Conservation (phyloP, 2,329 filamentous ascomycete species). For the Clathrospora elynae region DNA sequence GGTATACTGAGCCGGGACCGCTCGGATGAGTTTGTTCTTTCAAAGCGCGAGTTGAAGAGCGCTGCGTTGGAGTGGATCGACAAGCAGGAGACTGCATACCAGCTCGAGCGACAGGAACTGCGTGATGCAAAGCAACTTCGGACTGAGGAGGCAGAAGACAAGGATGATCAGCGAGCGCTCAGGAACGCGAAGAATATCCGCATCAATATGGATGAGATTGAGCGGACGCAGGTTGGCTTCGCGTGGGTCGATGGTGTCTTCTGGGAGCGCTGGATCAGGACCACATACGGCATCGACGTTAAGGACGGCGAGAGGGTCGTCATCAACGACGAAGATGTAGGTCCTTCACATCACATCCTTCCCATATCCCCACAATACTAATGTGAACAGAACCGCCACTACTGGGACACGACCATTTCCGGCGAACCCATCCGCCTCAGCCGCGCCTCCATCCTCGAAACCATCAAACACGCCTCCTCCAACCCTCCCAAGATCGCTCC, state of each 20-base stretch:
- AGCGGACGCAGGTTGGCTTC: conserved; percentile 88
- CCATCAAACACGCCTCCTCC: conserved; percentile 71
- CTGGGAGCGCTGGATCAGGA: conserved; percentile 95
- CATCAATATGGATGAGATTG: conserved; percentile 86
- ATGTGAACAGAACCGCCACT: conserved; percentile 74
- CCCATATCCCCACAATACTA: conserved; percentile 6
- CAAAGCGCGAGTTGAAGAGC: conserved; percentile 89
- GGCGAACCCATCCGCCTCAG: conserved; percentile 89
- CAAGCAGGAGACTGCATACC: conserved; percentile 88
- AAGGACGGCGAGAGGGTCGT: conserved; percentile 86
- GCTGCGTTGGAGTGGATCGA: conserved; percentile 98
- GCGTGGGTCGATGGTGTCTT: conserved; percentile 97
- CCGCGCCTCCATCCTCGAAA: conserved; percentile 89
- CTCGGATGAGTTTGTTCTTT: conserved; percentile 75
- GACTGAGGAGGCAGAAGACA: conserved; percentile 94
- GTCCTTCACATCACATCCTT: conserved; percentile 45
- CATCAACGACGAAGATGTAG: conserved; percentile 96
- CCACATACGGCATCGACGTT: conserved; percentile 91
- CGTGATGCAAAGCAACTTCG: conserved; percentile 92
- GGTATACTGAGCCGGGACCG: conserved; percentile 83
- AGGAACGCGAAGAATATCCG: conserved; percentile 86
- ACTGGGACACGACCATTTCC: conserved; percentile 91
- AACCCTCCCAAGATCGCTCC: conserved; percentile 72
- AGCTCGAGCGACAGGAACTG: conserved; percentile 89
- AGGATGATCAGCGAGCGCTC: conserved; percentile 84